Percentiles rank a stretch among this genome's conserved stretches.
Evolutionary conservation across 1,284 basidiomycete genomes (phyloP).

Genomic region (Marasmius fiardii): DNA sequence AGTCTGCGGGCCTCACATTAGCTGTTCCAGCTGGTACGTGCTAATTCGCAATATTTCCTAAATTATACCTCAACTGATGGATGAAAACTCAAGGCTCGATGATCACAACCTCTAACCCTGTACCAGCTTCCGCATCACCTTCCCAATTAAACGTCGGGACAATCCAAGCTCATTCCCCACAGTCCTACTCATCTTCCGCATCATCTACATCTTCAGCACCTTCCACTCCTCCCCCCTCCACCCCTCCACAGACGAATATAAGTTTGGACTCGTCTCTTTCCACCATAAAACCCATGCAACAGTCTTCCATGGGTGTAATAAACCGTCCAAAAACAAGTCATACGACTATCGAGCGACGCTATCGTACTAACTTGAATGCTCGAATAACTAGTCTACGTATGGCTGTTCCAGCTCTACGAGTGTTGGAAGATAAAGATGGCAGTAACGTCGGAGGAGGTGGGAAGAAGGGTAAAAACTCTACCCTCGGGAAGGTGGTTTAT

Average conservation of each 20-base stretch:
- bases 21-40: constrained; percentile 46
- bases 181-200: constrained; percentile 27
- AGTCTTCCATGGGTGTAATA: constrained; percentile 21
- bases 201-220: constrained; percentile 30
- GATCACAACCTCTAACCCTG: constrained; percentile 10
- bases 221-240: constrained; percentile 30
- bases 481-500: constrained; percentile 33
- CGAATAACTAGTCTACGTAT: constrained; percentile 80
- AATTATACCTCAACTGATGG: background rate
- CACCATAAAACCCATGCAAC: constrained; percentile 15
- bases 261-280: constrained; percentile 20
- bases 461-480: constrained; percentile 47
- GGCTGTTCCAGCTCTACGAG: constrained; percentile 79
- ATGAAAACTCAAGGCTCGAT: background rate
- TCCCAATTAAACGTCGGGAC: constrained; percentile 31
- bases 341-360: constrained; percentile 88
- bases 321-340: constrained; percentile 81
- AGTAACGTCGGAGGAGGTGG: constrained; percentile 25
- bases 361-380: constrained; percentile 88
- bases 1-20: constrained; percentile 57
- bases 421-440: constrained; percentile 47
- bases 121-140: constrained; percentile 29
- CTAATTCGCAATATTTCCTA: background rate
- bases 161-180: constrained; percentile 17
- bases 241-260: constrained; percentile 23